These are phyloP conservation scores for Puccinia hordei DNA, from an alignment of 1,284 basidiomycete genomes.

Conservation along the genomic window DNA sequence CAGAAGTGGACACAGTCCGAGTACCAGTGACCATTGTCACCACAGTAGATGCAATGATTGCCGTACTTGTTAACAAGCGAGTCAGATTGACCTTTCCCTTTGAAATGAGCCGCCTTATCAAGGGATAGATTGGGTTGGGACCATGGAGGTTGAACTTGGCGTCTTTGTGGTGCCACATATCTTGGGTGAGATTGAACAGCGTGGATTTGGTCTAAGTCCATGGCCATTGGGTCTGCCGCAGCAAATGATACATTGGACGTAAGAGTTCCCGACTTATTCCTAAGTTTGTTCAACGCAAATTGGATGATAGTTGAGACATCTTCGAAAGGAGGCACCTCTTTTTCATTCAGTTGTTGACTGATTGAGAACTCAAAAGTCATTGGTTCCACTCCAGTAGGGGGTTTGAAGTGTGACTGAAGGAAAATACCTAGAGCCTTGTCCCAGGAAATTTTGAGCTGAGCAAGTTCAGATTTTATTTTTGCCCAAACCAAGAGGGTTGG, in stretches of 20 bases:
- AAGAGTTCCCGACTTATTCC: background rate
- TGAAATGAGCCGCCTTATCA: background rate
- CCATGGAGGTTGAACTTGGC: constrained; percentile 57
- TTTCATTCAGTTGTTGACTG: background rate
- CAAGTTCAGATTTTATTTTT: background rate
- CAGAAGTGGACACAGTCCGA: constrained; percentile 10
- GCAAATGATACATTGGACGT: background rate
- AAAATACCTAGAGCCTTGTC: background rate
- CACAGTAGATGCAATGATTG: background rate
- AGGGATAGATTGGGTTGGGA: constrained; percentile 61
- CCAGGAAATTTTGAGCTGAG: background rate
- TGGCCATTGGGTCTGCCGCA: background rate
- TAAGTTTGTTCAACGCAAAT: background rate
- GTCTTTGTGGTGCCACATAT: background rate
- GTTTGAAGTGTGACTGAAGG: background rate
- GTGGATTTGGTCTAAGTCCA: background rate
- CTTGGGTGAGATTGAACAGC: background rate
- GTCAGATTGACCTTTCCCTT: constrained; percentile 8
- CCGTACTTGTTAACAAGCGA: background rate
- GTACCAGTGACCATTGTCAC: constrained; percentile 8
- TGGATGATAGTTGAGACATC: constrained; percentile 5
- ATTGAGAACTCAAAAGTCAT: constrained; percentile 16
- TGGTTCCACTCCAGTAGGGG: background rate
- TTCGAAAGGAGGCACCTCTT: background rate
- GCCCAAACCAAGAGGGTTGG: background rate